phyloP scores from a whole-genome alignment of 1,284 basidiomycete genomes.

The Moniliella sp. region DNA sequence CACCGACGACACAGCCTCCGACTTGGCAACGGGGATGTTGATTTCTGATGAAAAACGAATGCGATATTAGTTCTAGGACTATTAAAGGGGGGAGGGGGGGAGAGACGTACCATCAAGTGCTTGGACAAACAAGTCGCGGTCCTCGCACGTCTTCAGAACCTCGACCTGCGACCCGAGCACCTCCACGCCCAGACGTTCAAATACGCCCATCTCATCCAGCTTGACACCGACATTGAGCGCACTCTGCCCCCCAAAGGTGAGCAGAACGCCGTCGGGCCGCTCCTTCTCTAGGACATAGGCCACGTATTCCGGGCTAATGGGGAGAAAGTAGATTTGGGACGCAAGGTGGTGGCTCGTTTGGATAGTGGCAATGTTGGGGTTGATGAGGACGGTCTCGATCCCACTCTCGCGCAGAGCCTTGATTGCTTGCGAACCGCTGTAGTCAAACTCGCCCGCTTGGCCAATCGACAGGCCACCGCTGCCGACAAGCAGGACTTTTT shows the following conservation, averaged over 20 bases:
- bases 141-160: slow-evolving; percentile 54
- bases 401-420: slow-evolving; percentile 92
- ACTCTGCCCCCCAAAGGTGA: slow-evolving; percentile 94
- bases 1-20: slow-evolving; percentile 88
- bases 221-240: slow-evolving; percentile 94
- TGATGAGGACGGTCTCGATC: slow-evolving; percentile 62
- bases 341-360: slow-evolving; percentile 56
- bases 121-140: slow-evolving; percentile 87
- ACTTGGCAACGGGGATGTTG: slow-evolving; percentile 86
- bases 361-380: slow-evolving; percentile 33
- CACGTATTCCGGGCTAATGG: slow-evolving; percentile 88
- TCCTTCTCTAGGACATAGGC: slow-evolving; percentile 97
- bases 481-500: slow-evolving; percentile 87
- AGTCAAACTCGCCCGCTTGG: slow-evolving; percentile 98
- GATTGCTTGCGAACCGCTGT: slow-evolving; percentile 88
- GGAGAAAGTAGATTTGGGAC: slow-evolving; percentile 87
- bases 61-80: not conserved
- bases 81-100: not conserved
- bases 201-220: slow-evolving; percentile 87
- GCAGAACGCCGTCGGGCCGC: slow-evolving; percentile 80
- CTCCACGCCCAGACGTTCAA: slow-evolving; percentile 77
- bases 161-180: slow-evolving; percentile 83
- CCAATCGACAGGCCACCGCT: slow-evolving; percentile 89
- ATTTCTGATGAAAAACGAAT: slow-evolving; percentile 51
- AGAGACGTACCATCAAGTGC: slow-evolving; percentile 58